phyloP scores from a whole-genome alignment of 2,329 filamentous ascomycete species.

The Colletotrichum tofieldiae region DNA sequence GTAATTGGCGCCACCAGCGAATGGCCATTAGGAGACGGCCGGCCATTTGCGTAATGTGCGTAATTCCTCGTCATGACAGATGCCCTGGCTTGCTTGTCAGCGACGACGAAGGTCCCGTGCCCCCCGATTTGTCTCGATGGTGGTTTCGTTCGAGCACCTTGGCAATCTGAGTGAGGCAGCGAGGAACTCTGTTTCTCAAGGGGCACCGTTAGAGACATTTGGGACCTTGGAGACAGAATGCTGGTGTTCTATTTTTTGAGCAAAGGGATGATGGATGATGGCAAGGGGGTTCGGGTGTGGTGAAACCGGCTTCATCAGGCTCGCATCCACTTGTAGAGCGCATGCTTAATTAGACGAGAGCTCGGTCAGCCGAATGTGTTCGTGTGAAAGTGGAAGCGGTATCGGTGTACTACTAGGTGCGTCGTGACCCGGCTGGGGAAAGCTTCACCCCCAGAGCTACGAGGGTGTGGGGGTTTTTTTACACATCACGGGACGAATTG shows the following conservation, averaged over 20 bases:
- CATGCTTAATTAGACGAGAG: slow-evolving; percentile 10
- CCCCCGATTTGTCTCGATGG: slow-evolving; percentile 18
- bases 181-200: neutral
- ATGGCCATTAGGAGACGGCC: neutral
- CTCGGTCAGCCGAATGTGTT: neutral
- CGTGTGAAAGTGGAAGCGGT: slow-evolving; percentile 1
- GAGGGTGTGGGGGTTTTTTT: slow-evolving; percentile 1
- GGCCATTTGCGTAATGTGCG: slow-evolving; percentile 2
- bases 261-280: neutral
- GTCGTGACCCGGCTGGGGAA: slow-evolving; percentile 5
- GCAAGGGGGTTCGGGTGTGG: slow-evolving; percentile 5
- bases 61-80: neutral
- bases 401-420: slow-evolving; percentile 4
- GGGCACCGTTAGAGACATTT: neutral
- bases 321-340: slow-evolving; percentile 8
- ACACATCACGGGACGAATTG: slow-evolving; percentile 36
- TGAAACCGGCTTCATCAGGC: slow-evolving; percentile 25
- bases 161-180: slow-evolving; percentile 17
- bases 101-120: slow-evolving; percentile 15
- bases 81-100: slow-evolving; percentile 20
- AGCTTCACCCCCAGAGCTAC: slow-evolving; percentile 22
- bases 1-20: neutral
- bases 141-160: slow-evolving; percentile 6
- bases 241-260: neutral
- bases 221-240: neutral